phyloP scores from a whole-genome alignment of 768 basidiomycete species.

The Lactarius sanguifluus region DNA sequence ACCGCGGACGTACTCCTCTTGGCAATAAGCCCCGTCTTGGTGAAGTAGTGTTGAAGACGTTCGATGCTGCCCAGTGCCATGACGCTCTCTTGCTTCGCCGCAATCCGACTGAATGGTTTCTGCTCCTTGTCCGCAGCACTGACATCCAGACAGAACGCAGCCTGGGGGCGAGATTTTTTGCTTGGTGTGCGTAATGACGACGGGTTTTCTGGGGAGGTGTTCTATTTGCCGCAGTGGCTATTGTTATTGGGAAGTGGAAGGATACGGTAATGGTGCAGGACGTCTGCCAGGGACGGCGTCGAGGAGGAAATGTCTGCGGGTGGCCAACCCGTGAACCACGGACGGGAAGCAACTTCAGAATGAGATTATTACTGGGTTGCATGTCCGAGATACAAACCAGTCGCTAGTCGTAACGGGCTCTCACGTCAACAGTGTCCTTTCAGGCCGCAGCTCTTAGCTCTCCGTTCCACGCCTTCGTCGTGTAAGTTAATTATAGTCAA shows the following conservation, averaged over 20 bases:
- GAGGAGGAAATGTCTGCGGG: slow-evolving; percentile 40
- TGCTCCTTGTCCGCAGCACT: slow-evolving; percentile 68
- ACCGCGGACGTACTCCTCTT: slow-evolving; percentile 59
- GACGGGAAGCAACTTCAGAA: not conserved
- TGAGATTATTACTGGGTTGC: no score
- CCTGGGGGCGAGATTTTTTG: slow-evolving; percentile 62
- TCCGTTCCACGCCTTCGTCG: no score
- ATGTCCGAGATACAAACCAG: no score
- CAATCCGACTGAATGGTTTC: slow-evolving; percentile 87
- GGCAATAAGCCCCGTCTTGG: slow-evolving; percentile 77
- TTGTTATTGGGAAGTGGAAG: no score
- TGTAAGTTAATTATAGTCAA: no score
- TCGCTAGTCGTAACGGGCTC: slow-evolving; percentile 42
- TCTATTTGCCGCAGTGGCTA: no score
- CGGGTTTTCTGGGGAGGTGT: slow-evolving; percentile 55
- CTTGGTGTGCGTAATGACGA: slow-evolving; percentile 37
- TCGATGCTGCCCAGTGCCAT: slow-evolving; percentile 96
- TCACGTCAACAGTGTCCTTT: no score
- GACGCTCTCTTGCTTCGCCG: slow-evolving; percentile 91
- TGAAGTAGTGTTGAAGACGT: slow-evolving; percentile 93
- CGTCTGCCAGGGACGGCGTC: slow-evolving; percentile 45
- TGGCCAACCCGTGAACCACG: not conserved
- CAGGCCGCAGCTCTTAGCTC: no score
- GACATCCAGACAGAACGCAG: slow-evolving; percentile 76
- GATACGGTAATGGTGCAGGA: no score